A percentile compares a stretch with the other conserved stretches of the same genome.
phyloP scores from a whole-genome alignment of 352 stramenopile genomes.

The Phytophthora uliginosa region DNA sequence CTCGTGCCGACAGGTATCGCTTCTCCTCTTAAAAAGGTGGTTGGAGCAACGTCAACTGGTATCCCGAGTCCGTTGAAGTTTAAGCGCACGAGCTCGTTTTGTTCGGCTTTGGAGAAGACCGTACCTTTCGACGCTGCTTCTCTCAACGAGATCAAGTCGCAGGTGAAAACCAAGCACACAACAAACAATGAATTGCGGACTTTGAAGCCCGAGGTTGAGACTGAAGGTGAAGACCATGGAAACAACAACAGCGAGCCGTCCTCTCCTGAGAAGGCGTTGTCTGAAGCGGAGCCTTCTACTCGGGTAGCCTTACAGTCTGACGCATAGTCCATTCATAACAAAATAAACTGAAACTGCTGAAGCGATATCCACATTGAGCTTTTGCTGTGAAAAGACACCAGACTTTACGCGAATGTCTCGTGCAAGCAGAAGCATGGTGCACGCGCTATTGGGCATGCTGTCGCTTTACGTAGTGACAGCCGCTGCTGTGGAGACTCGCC shows the following conservation, averaged over 20 bases:
- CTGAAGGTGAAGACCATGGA: constrained; percentile 32
- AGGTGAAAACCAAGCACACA: constrained; percentile 65
- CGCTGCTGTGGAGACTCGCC: not conserved
- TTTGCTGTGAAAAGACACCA: constrained; percentile 24
- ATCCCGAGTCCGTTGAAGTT: constrained; percentile 49
- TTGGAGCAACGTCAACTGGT: constrained; percentile 18
- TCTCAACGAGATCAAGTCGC: constrained; percentile 67
- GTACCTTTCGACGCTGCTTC: constrained; percentile 63
- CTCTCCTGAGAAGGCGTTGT: constrained; percentile 47
- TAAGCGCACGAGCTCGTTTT: constrained; percentile 14
- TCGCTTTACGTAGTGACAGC: not conserved
- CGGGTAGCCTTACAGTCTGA: constrained; percentile 24
- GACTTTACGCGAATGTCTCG: not conserved
- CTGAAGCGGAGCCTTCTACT: constrained; percentile 31
- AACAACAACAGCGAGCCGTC: constrained; percentile 56
- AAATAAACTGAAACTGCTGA: constrained; percentile 23
- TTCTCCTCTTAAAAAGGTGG: constrained; percentile 42
- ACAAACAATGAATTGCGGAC: constrained; percentile 16
- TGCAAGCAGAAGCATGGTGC: not conserved
- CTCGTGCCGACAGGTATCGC: constrained; percentile 37
- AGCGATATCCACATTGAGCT: not conserved
- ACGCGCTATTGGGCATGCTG: not conserved
- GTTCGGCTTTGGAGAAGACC: constrained; percentile 50
- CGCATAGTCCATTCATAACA: constrained; percentile 16
- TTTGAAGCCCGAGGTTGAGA: constrained; percentile 33